Base-by-base conservation (phyloP, 768 basidiomycete genomes). In the Naganishia vaughanmartiniae region DNA sequence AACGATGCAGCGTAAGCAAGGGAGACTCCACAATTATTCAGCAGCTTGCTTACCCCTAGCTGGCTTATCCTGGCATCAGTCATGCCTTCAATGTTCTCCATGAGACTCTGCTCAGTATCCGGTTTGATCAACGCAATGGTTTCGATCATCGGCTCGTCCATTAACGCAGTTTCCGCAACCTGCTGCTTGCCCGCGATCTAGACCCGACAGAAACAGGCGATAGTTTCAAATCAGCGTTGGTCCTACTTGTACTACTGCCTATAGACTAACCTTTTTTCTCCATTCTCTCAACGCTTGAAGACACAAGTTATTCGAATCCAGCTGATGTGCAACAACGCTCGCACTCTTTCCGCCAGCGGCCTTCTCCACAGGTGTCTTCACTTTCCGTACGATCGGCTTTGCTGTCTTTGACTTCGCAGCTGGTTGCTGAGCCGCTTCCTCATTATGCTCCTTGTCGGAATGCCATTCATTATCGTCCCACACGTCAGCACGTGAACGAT, bases 71-170 rank as follows among this genome's bases (percentile, higher is more conserved):
- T 75, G 31, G 72, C 73, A 21, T 75, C 74, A 11, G 77, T 75
- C 67, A 78, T 73, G 0, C 77, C 77, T 53, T 77, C 78, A 26
- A 72, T 74, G 5, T 73, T 34, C 17, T 42, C 19, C 53, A 46
- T 54, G 7, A 42, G 33, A 45, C 28, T 24, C 34, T 24, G 73
- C 77, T 74, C 70, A 77, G 78, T 76, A 0, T 69, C 67, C 2
- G 80, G 78, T 71, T 74, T 74, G 2, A 73, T 77, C 5, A 75
- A 70, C 7, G 76, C 78, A 15, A 81, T 74, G 68, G 77, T 72
- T 54, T 81, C 73, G 21, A 79, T 60, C 48, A 69, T 67, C 42
- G 73, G 71, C 21, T 79, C 76, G 30, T 74, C 70, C 28, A 78
- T n/a, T 19, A 72, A 39, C 1, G 78, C 24, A 24, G 30, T 54